Conservation (phyloP, 768 basidiomycete genomes). For the Imleria badia region DNA sequence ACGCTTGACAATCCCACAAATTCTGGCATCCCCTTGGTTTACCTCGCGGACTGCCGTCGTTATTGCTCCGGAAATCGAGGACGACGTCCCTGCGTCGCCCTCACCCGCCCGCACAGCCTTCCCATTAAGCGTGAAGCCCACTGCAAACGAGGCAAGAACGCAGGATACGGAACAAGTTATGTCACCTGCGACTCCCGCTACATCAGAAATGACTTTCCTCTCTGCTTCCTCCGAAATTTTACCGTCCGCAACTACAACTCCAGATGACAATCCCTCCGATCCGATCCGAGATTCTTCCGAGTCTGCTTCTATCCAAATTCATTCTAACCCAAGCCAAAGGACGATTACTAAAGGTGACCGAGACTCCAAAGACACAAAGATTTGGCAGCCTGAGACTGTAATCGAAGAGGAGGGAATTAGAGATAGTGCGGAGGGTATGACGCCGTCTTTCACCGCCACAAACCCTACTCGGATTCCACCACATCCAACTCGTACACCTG, state of each 20-base stretch:
- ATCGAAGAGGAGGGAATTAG: conserved; percentile 47
- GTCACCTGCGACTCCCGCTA: conserved; percentile 46
- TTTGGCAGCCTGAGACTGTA: conserved; percentile 47
- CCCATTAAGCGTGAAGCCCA: conserved; percentile 25
- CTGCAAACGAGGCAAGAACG: conserved; percentile 5
- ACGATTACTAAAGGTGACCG: conserved; percentile 52
- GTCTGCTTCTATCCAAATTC: conserved; percentile 34
- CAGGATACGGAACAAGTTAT: conserved; percentile 33
- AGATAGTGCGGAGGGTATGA: neutral
- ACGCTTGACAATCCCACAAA: conserved; percentile 80
- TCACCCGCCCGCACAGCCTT: conserved; percentile 34
- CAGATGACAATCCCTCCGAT: conserved; percentile 47
- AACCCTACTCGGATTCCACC: conserved; percentile 44
- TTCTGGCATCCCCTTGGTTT: conserved; percentile 89
- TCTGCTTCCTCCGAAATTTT: conserved; percentile 52
- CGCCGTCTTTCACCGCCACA: conserved; percentile 23
- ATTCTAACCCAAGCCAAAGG: conserved; percentile 54
- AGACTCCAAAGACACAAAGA: conserved; percentile 30
- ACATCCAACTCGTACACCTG: conserved; percentile 82
- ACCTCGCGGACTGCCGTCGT: conserved; percentile 30
- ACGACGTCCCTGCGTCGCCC: conserved; percentile 28
- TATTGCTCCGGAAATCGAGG: conserved; percentile 9
- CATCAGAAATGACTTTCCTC: conserved; percentile 47
- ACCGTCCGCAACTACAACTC: conserved; percentile 57
- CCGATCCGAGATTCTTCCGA: conserved; percentile 38